Evolutionary conservation across 2,329 filamentous ascomycete species (phyloP).

Genomic region (Elsinoe necatrix): DNA sequence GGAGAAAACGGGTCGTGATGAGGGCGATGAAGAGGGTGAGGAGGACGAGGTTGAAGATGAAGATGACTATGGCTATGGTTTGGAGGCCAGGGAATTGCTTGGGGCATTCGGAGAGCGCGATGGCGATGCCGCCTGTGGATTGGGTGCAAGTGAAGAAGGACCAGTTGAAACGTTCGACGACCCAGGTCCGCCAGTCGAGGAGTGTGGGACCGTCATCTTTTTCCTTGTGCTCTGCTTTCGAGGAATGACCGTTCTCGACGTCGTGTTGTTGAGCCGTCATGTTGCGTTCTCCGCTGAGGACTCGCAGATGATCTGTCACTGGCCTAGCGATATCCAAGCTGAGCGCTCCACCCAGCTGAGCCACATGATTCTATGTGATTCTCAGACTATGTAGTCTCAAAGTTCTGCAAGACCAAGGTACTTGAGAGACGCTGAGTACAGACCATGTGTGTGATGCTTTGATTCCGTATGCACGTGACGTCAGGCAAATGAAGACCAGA

Average conservation of each 20-base stretch:
- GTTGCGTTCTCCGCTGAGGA: background rate
- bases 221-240: background rate
- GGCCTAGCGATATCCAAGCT: background rate
- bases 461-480: background rate
- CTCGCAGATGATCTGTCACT: background rate
- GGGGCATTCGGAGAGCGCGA: constrained; percentile 37
- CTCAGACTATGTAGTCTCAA: no score
- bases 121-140: constrained; percentile 41
- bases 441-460: background rate
- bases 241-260: background rate
- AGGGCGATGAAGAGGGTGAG: background rate
- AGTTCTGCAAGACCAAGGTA: no score
- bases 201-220: background rate
- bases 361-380: no score
- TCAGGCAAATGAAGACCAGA: background rate
- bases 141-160: constrained; percentile 37
- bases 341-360: no score
- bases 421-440: no score
- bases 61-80: constrained; percentile 40
- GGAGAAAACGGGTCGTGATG: background rate
- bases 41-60: constrained; percentile 9
- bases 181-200: background rate
- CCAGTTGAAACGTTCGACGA: constrained; percentile 22
- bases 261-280: background rate
- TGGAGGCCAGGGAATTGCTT: constrained; percentile 42